phyloP scores from a whole-genome alignment of 805 yeast species.

The Saturnispora silvae region DNA sequence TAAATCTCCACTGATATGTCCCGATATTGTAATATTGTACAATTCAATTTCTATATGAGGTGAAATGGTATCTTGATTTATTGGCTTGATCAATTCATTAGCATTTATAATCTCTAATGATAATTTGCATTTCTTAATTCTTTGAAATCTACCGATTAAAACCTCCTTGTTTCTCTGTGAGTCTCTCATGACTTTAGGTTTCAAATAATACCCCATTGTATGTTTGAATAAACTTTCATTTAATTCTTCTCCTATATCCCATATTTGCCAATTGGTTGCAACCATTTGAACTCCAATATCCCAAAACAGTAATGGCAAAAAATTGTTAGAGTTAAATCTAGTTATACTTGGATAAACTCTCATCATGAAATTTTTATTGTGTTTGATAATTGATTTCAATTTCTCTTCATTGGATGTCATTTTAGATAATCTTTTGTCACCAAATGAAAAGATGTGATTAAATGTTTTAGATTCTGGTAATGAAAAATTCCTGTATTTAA shows the following conservation, averaged over 20 bases:
- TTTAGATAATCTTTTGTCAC: conserved; percentile 56
- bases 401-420: conserved; percentile 56
- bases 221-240: conserved; percentile 70
- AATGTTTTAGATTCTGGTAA: conserved; percentile 72
- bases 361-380: conserved; percentile 65
- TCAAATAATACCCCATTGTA: conserved; percentile 65
- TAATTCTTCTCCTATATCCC: conserved; percentile 79
- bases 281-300: conserved; percentile 83
- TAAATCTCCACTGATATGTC: neutral
- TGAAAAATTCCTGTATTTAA: conserved; percentile 72
- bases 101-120: conserved; percentile 58
- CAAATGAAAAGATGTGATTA: conserved; percentile 80
- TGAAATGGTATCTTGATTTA: conserved; percentile 36
- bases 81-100: conserved; percentile 72
- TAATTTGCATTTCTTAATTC: conserved; percentile 13
- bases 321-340: conserved; percentile 70
- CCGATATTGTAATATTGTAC: conserved; percentile 30
- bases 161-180: neutral
- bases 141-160: conserved; percentile 1
- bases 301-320: conserved; percentile 76
- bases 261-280: conserved; percentile 94
- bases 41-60: conserved; percentile 57
- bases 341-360: conserved; percentile 81
- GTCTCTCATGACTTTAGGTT: conserved; percentile 38
- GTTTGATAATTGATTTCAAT: conserved; percentile 51